These are phyloP conservation scores for Ammopiptanthus mongolicus DNA, from an alignment of 306 rosid species.

Conservation along the genomic window DNA sequence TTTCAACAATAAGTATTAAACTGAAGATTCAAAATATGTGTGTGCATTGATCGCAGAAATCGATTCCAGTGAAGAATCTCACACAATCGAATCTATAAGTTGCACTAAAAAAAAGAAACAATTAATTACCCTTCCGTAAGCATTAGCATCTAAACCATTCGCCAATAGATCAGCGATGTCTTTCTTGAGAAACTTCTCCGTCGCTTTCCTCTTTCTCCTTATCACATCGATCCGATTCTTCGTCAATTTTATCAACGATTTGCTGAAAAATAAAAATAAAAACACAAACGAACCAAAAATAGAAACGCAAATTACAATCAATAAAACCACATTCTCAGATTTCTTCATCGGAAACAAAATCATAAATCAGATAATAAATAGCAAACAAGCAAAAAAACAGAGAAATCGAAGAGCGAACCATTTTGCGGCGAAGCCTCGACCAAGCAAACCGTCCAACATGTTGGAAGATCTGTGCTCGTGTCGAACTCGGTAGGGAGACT, in stretches of 20 bases:
- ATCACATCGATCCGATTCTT: conserved; percentile 91
- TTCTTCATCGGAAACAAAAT: not conserved
- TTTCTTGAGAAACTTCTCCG: conserved; percentile 82
- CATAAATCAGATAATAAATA: not conserved
- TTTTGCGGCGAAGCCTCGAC: conserved; percentile 81
- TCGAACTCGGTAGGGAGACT: conserved; percentile 20
- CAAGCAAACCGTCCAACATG: conserved; percentile 85
- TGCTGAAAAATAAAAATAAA: conserved; percentile 39
- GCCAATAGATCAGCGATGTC: conserved; percentile 84
- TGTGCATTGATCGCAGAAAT: not conserved
- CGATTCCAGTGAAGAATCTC: not conserved
- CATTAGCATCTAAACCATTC: conserved; percentile 73
- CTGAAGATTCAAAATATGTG: not conserved
- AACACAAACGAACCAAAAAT: not conserved
- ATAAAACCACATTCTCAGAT: conserved; percentile 11
- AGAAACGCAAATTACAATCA: not conserved
- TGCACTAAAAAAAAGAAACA: not conserved
- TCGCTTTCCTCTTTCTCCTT: conserved; percentile 87
- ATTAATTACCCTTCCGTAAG: conserved; percentile 71
- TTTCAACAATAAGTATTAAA: not conserved
- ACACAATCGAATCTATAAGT: not conserved
- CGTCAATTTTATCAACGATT: conserved; percentile 71
- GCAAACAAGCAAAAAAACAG: not conserved
- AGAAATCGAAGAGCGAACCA: conserved; percentile 45
- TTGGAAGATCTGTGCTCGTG: conserved; percentile 17